Evolutionary conservation across 2,329 filamentous ascomycete species (phyloP), one percentile per base, ranked within the genome.

Genomic region (Neopestalotiopsis rosae): DNA sequence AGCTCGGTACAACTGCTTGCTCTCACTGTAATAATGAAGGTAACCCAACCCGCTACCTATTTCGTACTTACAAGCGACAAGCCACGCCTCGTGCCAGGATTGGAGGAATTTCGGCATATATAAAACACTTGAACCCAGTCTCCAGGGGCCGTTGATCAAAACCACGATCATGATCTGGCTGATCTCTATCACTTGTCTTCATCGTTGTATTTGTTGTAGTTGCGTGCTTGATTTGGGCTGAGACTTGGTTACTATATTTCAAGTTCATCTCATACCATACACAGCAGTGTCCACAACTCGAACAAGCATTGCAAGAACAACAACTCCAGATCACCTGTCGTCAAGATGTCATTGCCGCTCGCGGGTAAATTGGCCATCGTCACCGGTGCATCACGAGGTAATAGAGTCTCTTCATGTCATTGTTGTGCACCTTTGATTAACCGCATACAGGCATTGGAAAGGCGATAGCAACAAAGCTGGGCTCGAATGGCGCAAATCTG

Each of bases 381-480:
- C 63, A 95, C 93, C 1, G 93, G 93, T 69, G 91, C 90, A 69
- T 94, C 93, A 68, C 84, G 93, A 84, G 92, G 92, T 93, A 84
- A 28, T 20, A 20, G n/a, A 20, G 10, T 0, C 45, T 20, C 17
- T 17, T 20, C 1, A 30, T 30, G 6, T 6, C 20, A 10, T 20
- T 17, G 3, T 57, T n/a, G 10, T 24, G 38, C 20, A 28, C 3
- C 12, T 32, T 13, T 24, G 14, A 13, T 24, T 65, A 20, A 65
- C 20, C 9, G 68, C 38, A 58, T 67, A 14, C 72, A 94, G 93
- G 93, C 72, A 95, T 96, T 75, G 93, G 93, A 59, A 79, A 79
- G 64, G 83, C 84, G 57, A 86, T 87, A 67, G 90, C 91, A 62
- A 86, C 88, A 67, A 94, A 93, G 74, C 87, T 94, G 38, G 92